Base-by-base conservation (phyloP, 2,329 filamentous ascomycete species). In the Alternaria sp. region DNA sequence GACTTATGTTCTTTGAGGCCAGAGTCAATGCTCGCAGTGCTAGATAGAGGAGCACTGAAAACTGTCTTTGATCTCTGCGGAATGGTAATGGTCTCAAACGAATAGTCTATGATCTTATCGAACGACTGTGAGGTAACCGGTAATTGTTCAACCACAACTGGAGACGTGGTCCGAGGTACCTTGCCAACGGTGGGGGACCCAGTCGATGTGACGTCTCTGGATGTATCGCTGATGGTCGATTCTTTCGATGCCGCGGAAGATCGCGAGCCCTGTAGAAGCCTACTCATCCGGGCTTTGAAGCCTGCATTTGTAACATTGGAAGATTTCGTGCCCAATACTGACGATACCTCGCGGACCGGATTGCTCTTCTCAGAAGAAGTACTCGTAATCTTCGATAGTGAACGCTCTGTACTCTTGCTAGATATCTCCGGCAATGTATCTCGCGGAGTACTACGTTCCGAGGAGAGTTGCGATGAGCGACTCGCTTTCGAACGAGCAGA, bases 391-490 rank as follows among this genome's bases (percentile, higher is more conserved):
- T 41, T 18, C 7, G 21, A 20, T 3, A n/a, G 9, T 14, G 14
- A n/a, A 25, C 20, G 14, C 11, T 14, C 9, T 21, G n/a, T 1
- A n/a, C 21, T 21, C 8, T 53, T 15, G 30, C 11, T 41, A 15
- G 15, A 5, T 53, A 53, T 2, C 10, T 41, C 49, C 6, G 20
- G 14, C 5, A 6, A 41, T 9, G 12, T 12, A 20, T n/a, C 14
- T 6, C 20, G 0, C 9, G 8, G 6, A n/a, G 14, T 21, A 21
- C 49, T n/a, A 28, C 2, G 10, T 8, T 11, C 1, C 4, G 1
- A 15, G 33, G 10, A 21, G 49, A 20, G 0, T 12, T 23, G 49
- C 8, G 18, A 37, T 5, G 15, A n/a, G 20, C 12, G 8, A 0
- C 30, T 53, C 14, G 21, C 30, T n/a, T 0, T 18, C 2, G 30